Percentiles rank a stretch among this genome's conserved stretches.
Evolutionary conservation across 1,284 basidiomycete species (phyloP).

Genomic region (Rhodofomes roseus): DNA sequence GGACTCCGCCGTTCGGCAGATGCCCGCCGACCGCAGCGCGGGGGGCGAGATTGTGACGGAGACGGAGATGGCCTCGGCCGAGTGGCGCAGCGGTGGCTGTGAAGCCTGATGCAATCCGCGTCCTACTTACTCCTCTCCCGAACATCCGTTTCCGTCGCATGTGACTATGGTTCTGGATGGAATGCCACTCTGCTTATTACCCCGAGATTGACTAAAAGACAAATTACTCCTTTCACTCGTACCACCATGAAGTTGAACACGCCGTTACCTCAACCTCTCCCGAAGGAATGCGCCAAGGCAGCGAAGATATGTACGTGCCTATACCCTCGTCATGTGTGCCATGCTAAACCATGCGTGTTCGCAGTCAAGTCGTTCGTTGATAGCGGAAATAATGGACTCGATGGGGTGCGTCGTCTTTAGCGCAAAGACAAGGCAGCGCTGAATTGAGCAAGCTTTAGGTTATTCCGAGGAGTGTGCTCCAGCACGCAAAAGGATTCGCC

Average conservation of each 20-base stretch:
- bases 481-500: slow-evolving; percentile 81
- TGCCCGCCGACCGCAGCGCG: not conserved
- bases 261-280: slow-evolving; percentile 66
- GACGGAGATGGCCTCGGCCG: not conserved
- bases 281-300: slow-evolving; percentile 74
- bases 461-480: slow-evolving; percentile 63
- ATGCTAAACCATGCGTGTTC: slow-evolving; percentile 4
- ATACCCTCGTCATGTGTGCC: not conserved
- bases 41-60: not conserved
- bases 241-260: slow-evolving; percentile 58
- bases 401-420: slow-evolving; percentile 43
- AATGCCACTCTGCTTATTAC: not conserved
- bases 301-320: slow-evolving; percentile 62
- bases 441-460: slow-evolving; percentile 34
- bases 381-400: slow-evolving; percentile 66
- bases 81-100: not conserved
- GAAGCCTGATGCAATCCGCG: not conserved
- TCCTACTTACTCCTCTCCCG: slow-evolving; percentile 1
- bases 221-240: not conserved
- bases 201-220: not conserved
- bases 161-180: slow-evolving; percentile 2
- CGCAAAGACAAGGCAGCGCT: not conserved
- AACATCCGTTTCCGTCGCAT: not conserved
- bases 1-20: not conserved
- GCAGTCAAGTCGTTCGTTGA: slow-evolving; percentile 74